These are phyloP conservation scores for Filosporella fistucella DNA, from an alignment of 495 filamentous ascomycete genomes.

Conservation along the genomic window DNA sequence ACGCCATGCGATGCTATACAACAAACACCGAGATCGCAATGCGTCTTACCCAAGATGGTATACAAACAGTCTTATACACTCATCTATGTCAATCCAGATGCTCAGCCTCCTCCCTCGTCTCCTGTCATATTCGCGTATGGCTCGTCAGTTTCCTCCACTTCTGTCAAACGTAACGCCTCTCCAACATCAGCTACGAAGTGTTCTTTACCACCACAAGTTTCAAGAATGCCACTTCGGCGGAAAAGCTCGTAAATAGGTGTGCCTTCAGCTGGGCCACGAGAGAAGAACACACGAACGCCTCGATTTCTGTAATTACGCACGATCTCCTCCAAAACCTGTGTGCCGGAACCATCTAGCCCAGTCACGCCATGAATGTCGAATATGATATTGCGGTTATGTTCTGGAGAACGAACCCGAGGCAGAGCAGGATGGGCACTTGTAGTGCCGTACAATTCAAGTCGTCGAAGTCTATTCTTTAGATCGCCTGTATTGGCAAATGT, in stretches of 20 bases:
- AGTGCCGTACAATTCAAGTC: constrained; percentile 86
- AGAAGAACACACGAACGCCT: constrained; percentile 85
- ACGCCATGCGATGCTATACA: too few species aligned
- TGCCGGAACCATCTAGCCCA: constrained; percentile 84
- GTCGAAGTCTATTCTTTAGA: constrained; percentile 73
- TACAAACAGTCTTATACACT: not conserved
- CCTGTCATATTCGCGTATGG: constrained; percentile 15
- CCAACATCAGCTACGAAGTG: constrained; percentile 82
- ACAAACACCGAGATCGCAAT: too few species aligned
- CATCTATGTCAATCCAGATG: not conserved
- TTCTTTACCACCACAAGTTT: constrained; percentile 63
- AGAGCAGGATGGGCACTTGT: constrained; percentile 79
- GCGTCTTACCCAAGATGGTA: not conserved
- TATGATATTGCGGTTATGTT: constrained; percentile 83
- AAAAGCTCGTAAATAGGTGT: constrained; percentile 69
- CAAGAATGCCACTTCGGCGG: constrained; percentile 76
- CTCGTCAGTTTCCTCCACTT: constrained; percentile 47
- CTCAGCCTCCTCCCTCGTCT: constrained; percentile 16
- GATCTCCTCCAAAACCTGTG: constrained; percentile 88
- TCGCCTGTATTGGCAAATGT: constrained; percentile 98
- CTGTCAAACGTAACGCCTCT: constrained; percentile 75
- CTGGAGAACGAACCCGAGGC: constrained; percentile 64
- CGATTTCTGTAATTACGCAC: constrained; percentile 68
- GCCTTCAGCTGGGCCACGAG: constrained; percentile 58
- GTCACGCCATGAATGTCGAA: constrained; percentile 97